Conservation (phyloP, 2,329 filamentous ascomycete genomes). For the Lecanosticta acicola region DNA sequence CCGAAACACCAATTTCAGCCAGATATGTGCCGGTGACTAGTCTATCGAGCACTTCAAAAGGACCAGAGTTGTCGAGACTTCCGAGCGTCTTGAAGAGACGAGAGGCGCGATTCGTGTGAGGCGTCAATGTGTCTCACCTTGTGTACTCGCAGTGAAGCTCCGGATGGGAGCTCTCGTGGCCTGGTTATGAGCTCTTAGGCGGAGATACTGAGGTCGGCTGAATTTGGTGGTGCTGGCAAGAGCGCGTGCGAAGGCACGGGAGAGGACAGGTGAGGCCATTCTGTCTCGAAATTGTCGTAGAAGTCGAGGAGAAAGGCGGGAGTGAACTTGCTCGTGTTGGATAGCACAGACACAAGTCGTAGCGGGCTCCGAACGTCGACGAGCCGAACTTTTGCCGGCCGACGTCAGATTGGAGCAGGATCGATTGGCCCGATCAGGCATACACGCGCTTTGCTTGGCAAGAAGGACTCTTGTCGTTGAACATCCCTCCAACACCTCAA, state of each 20-base stretch:
- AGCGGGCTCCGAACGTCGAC: neutral
- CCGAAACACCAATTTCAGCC: too few species aligned
- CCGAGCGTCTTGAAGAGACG: too few species aligned
- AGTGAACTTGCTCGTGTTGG: constrained; percentile 1
- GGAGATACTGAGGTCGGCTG: constrained; percentile 26
- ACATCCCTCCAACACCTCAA: too few species aligned
- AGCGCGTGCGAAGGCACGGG: constrained; percentile 20
- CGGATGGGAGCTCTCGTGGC: constrained; percentile 16
- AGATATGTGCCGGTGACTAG: too few species aligned
- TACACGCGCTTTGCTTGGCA: neutral
- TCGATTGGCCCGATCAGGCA: neutral
- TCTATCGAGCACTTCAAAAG: too few species aligned
- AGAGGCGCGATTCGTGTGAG: too few species aligned
- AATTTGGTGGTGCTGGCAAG: constrained; percentile 21
- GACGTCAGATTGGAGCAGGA: neutral
- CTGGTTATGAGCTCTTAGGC: constrained; percentile 20
- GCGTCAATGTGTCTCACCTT: too few species aligned
- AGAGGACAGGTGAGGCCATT: constrained; percentile 17
- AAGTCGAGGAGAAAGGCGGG: neutral
- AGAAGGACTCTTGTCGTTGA: too few species aligned
- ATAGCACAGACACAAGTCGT: too few species aligned
- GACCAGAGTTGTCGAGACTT: too few species aligned
- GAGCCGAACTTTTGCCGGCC: neutral
- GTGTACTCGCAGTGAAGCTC: constrained; percentile 26
- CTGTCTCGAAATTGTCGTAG: too few species aligned